These are phyloP conservation scores for Claviceps maximensis DNA, from an alignment of 2,329 filamentous ascomycete species.

Conservation along the genomic window DNA sequence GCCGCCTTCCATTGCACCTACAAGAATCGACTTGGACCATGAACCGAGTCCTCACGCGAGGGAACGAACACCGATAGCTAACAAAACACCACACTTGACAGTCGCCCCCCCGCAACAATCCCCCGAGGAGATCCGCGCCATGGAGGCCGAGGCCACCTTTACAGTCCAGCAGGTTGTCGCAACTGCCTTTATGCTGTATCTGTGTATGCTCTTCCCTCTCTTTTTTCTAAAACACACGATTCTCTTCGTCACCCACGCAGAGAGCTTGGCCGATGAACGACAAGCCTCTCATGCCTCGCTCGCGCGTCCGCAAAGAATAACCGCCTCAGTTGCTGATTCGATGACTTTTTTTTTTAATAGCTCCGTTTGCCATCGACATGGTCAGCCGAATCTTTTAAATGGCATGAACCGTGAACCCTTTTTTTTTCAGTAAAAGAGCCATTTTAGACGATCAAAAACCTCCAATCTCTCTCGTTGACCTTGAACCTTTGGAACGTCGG, in stretches of 20 bases:
- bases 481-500: not conserved
- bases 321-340: not conserved
- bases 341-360: slow-evolving; percentile 18
- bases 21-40: not conserved
- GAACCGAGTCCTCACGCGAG: not conserved
- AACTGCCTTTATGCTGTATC: slow-evolving; percentile 56
- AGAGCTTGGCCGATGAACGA: not conserved
- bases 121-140: slow-evolving; percentile 54
- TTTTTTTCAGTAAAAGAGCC: not conserved
- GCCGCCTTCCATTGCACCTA: not conserved
- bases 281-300: not conserved
- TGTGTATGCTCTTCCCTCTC: slow-evolving; percentile 45
- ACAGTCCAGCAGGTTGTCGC: slow-evolving; percentile 55
- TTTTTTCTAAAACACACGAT: slow-evolving; percentile 5
- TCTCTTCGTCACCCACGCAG: not conserved
- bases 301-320: not conserved
- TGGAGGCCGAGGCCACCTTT: slow-evolving; percentile 53
- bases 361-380: slow-evolving; percentile 45
- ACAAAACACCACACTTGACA: slow-evolving; percentile 18
- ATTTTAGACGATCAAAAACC: not conserved
- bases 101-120: slow-evolving; percentile 57
- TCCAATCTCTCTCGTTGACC: not conserved
- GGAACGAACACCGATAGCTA: slow-evolving; percentile 10
- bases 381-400: slow-evolving; percentile 29
- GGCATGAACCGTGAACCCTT: not conserved